Evolutionary conservation across 2,329 filamentous ascomycete genomes (phyloP).

Genomic region (Pseudocercospora musae): DNA sequence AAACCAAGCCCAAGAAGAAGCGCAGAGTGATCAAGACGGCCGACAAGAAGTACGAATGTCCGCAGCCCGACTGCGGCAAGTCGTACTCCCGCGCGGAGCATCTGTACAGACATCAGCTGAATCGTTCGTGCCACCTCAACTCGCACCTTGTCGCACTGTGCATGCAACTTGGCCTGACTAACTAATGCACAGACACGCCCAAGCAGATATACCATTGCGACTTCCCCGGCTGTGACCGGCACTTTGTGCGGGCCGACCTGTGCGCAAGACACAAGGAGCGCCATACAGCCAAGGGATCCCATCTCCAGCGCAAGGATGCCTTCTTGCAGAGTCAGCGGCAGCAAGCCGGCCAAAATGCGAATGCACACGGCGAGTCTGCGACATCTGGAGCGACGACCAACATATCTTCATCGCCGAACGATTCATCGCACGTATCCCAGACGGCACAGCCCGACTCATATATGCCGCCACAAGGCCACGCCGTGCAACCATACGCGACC

Average conservation of each 20-base stretch:
- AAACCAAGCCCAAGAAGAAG: constrained; percentile 33
- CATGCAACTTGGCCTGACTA: constrained; percentile 7
- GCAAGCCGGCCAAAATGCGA: constrained; percentile 6
- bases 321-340: constrained; percentile 49
- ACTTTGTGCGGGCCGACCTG: constrained; percentile 90
- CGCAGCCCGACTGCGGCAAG: constrained; percentile 84
- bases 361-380: constrained; percentile 14
- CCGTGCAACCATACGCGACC: constrained; percentile 11
- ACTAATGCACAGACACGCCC: constrained; percentile 65
- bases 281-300: constrained; percentile 63
- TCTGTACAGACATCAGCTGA: constrained; percentile 92
- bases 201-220: constrained; percentile 95
- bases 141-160: not conserved
- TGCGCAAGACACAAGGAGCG: constrained; percentile 63
- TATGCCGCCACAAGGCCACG: constrained; percentile 11
- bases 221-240: constrained; percentile 82
- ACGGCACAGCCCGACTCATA: constrained; percentile 13
- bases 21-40: constrained; percentile 32
- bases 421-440: constrained; percentile 19
- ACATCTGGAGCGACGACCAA: constrained; percentile 17
- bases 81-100: constrained; percentile 96
- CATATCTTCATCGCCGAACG: constrained; percentile 23
- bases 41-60: constrained; percentile 70
- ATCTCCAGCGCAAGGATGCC: constrained; percentile 70
- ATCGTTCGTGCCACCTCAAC: constrained; percentile 59